Evolutionary conservation across 768 basidiomycete species (phyloP), one percentile per base, ranked within the genome.

Genomic region (Suillus subluteus): DNA sequence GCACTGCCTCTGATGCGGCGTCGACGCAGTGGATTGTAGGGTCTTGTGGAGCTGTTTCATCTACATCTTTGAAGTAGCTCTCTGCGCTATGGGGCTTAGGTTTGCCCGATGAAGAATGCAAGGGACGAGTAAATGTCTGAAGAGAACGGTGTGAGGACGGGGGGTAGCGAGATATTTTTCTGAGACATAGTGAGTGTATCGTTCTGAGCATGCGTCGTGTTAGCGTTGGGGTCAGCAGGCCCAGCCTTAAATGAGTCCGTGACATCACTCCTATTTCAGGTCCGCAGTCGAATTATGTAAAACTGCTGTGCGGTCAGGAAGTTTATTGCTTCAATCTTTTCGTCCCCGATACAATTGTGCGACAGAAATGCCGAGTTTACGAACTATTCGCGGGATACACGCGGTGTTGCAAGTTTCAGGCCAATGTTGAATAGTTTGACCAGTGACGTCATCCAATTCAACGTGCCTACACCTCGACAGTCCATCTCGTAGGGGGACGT

Each of bases 21-120:
- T 86, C 85, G 40, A 87, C 80, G n/a, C 80, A 75, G 73, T 84
- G 81, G 62, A 84, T 75, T 6, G 72, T 78, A n/a, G 79, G 66
- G 59, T 82, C 79, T 2, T 73, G 65, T 1, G 83, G 80, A 5
- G 83, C 81, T 1, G 80, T 79, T 26, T 79, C 73, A 71, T 87
- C 85, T 41, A 79, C 73, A 43, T 87, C 84, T 67, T 85, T 84
- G 55, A 76, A 76, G 74, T 86, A 86, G 13, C 78, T 78, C 62
- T 86, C 85, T 8, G 74, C 66, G 2, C 76, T 77, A 69, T 85
- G 80, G 6, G 58, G 46, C 44, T 62, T 54, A 2, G 52, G 18
- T 12, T 30, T 63, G 16, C 16, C 40, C 0, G 58, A 18, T 11
- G 40, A 16, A 21, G 23, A 5, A 37, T n/a, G 4, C 18, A 41